Evolutionary conservation across 2,329 filamentous ascomycete genomes (phyloP), one percentile per base, ranked within the genome.

Genomic region (Curvularia lunata): DNA sequence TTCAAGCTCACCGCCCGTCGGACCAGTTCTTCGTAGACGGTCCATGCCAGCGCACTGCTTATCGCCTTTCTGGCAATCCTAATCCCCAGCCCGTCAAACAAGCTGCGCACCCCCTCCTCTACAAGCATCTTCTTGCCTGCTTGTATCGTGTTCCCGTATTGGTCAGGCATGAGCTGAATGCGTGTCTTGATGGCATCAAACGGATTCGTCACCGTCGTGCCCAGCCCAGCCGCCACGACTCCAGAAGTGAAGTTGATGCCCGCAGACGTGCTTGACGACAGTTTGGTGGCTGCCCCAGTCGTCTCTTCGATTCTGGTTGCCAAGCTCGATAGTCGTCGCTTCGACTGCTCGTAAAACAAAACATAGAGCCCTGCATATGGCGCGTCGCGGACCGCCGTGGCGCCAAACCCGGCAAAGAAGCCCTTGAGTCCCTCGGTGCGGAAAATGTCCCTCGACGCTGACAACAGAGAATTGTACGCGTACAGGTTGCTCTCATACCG

Each of bases 171-270:
- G 32, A 99, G 83, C 79, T 99, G 95, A 66, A 99, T 87, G 48
- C 95, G 83, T 21, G 95, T 99, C 81, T 99, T 99, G 76, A 98
- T 88, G 0, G 92, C 92, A 77, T 99, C 95, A 71, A 98, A 98
- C 0, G 95, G 95, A 75, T 99, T 99, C 8, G 95, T 97, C 37
- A 98, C 83, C 4, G 89, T 88, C 0, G 93, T 97, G 54, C 92
- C 96, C 28, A 91, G 80, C 1, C 88, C 89, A 0, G 92, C 94
- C 3, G 94, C 92, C 4, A 93, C 72, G 3, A 91, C 87, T 12
- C 91, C 94, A 0, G 91, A 94, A 13, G 85, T 81, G 70, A 97
- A 97, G 76, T 99, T 97, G 68, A 97, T 90, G 1, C 85, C 85
- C 0, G 87, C 86, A 0, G 85, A 86, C 38, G 81, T 75, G 16